Evolutionary conservation across 179 eudicot species (phyloP).

Genomic region (Spergularia azorica): DNA sequence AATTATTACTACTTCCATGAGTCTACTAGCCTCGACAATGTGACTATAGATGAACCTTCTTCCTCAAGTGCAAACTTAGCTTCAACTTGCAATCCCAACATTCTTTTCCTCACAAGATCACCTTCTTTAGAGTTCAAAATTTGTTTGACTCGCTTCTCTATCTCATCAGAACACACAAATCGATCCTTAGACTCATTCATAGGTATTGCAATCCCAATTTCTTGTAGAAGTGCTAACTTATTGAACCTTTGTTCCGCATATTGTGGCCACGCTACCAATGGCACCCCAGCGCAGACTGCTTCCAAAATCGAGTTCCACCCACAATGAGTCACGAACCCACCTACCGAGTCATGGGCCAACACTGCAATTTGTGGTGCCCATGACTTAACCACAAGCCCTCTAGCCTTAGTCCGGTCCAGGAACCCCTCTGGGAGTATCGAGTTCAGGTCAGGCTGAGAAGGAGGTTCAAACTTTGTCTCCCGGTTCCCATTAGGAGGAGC

Average conservation of each 20-base stretch:
- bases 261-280: conserved; percentile 55
- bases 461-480: conserved; percentile 15
- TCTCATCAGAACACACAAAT: conserved; percentile 36
- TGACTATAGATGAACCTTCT: conserved; percentile 29
- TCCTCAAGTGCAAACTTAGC: conserved; percentile 32
- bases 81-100: conserved; percentile 19
- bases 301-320: conserved; percentile 62
- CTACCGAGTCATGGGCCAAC: conserved; percentile 43
- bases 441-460: conserved; percentile 45
- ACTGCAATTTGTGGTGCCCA: conserved; percentile 61
- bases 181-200: conserved; percentile 27
- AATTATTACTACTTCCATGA: conserved; percentile 25
- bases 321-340: conserved; percentile 59
- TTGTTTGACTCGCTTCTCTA: conserved; percentile 42
- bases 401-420: conserved; percentile 38
- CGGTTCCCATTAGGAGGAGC: conserved; percentile 38
- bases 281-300: conserved; percentile 41
- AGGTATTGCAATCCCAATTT: conserved; percentile 40
- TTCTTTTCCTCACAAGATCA: conserved; percentile 24
- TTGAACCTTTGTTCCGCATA: conserved; percentile 60
- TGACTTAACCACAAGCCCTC: conserved; percentile 42
- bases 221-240: conserved; percentile 40
- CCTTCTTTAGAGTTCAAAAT: conserved; percentile 40
- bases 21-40: conserved; percentile 22
- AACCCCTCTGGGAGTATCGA: conserved; percentile 40